These are phyloP conservation scores for Sarocladium brachiariae DNA, from an alignment of 2,329 filamentous ascomycete species.

Conservation along the genomic window DNA sequence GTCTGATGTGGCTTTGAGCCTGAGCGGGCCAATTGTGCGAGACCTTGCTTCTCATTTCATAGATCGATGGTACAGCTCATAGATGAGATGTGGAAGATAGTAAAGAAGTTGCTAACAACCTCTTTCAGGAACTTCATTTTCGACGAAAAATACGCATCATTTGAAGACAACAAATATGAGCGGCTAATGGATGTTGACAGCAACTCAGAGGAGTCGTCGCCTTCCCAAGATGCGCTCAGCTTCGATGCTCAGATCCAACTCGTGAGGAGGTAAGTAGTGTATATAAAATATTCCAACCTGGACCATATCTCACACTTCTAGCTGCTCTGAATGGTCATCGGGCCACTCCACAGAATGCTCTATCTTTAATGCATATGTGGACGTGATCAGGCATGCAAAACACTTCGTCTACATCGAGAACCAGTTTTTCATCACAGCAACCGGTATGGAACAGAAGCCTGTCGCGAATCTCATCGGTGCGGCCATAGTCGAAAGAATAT, in stretches of 20 bases:
- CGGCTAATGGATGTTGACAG: conserved; percentile 12
- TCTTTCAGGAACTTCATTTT: conserved; percentile 72
- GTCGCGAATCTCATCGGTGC: conserved; percentile 73
- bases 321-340: conserved; percentile 44
- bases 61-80: conserved; percentile 61
- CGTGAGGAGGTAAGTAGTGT: conserved; percentile 35
- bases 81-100: fast-evolving
- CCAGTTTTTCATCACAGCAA: conserved; percentile 83
- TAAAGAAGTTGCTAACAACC: neutral
- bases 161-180: conserved; percentile 44
- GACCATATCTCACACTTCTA: conserved; percentile 15
- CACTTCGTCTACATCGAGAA: conserved; percentile 80
- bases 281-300: neutral
- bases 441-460: conserved; percentile 60
- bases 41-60: conserved; percentile 73
- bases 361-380: conserved; percentile 77
- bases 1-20: conserved; percentile 76
- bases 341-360: conserved; percentile 59
- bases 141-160: conserved; percentile 64
- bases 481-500: conserved; percentile 70
- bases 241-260: conserved; percentile 38
- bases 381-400: conserved; percentile 59
- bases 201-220: neutral
- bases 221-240: conserved; percentile 20
- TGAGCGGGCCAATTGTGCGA: conserved; percentile 67